Evolutionary conservation across 164 flowering plant species (phyloP).

Genomic region (Taxillus chinensis): DNA sequence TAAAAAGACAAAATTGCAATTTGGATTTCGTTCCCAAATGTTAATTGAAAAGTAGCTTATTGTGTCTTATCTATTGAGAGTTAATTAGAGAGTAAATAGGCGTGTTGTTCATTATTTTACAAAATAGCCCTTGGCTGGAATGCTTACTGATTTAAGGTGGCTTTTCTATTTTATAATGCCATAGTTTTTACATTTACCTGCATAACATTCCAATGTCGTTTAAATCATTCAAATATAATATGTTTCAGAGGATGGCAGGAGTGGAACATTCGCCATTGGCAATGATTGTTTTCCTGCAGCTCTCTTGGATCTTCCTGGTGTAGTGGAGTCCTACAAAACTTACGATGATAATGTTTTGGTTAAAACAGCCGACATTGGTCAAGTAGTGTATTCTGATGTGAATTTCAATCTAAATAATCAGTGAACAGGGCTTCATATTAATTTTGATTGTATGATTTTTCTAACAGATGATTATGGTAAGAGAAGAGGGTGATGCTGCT

Average conservation of each 20-base stretch:
- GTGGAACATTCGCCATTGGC: conserved; percentile 60
- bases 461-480: conserved; percentile 77
- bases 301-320: conserved; percentile 82
- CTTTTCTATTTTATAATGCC: no score
- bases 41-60: no score
- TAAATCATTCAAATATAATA: neutral
- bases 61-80: no score
- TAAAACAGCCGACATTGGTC: conserved; percentile 86
- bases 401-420: no score
- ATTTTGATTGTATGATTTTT: conserved; percentile 2
- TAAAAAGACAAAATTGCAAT: no score
- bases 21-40: no score
- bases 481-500: conserved; percentile 62
- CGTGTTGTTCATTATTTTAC: no score
- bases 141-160: no score
- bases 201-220: neutral
- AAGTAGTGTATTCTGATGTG: conserved; percentile 28
- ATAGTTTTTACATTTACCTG: no score
- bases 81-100: no score
- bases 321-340: conserved; percentile 88
- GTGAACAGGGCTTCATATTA: neutral
- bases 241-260: conserved; percentile 62
- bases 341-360: conserved; percentile 84
- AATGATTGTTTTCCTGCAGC: conserved; percentile 73
- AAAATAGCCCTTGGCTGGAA: no score